These are phyloP conservation scores for Epichloe gansuensis DNA, from an alignment of 2,329 filamentous ascomycete genomes.

Conservation along the genomic window DNA sequence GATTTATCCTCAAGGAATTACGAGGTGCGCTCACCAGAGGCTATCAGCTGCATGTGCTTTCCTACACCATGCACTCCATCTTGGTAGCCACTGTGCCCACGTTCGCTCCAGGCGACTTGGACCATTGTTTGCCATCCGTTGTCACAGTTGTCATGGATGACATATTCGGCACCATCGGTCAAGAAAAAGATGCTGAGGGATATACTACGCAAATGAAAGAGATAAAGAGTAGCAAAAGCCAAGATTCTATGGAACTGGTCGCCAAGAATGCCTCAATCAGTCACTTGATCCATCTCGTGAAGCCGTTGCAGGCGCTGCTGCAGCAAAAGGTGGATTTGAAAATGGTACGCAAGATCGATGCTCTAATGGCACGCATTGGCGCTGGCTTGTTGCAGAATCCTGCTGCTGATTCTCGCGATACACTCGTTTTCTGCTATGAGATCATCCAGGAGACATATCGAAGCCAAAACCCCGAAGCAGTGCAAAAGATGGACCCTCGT, in stretches of 20 bases:
- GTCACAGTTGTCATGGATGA: slow-evolving; percentile 91
- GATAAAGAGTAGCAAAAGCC: slow-evolving; percentile 95
- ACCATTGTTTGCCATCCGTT: slow-evolving; percentile 72
- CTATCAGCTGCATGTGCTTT: slow-evolving; percentile 89
- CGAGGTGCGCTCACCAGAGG: slow-evolving; percentile 71
- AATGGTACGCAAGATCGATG: slow-evolving; percentile 81
- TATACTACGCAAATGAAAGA: slow-evolving; percentile 96
- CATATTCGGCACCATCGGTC: slow-evolving; percentile 81
- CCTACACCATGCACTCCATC: slow-evolving; percentile 88
- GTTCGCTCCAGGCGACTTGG: slow-evolving; percentile 70
- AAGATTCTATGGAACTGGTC: slow-evolving; percentile 90
- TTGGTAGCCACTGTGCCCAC: slow-evolving; percentile 62
- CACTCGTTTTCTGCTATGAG: slow-evolving; percentile 91
- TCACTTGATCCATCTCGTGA: slow-evolving; percentile 62
- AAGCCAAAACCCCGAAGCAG: slow-evolving; percentile 38
- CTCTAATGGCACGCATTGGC: slow-evolving; percentile 71
- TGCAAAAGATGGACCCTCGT: slow-evolving; percentile 47
- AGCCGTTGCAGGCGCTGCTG: slow-evolving; percentile 66
- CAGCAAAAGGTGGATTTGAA: slow-evolving; percentile 73
- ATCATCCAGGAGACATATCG: slow-evolving; percentile 79
- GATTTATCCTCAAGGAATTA: slow-evolving; percentile 87
- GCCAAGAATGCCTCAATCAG: slow-evolving; percentile 69
- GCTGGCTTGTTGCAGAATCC: slow-evolving; percentile 74
- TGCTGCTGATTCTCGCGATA: slow-evolving; percentile 64
- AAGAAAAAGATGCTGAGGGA: slow-evolving; percentile 94